These are phyloP conservation scores for Russula brevipes DNA, from an alignment of 768 basidiomycete species.

Conservation along the genomic window DNA sequence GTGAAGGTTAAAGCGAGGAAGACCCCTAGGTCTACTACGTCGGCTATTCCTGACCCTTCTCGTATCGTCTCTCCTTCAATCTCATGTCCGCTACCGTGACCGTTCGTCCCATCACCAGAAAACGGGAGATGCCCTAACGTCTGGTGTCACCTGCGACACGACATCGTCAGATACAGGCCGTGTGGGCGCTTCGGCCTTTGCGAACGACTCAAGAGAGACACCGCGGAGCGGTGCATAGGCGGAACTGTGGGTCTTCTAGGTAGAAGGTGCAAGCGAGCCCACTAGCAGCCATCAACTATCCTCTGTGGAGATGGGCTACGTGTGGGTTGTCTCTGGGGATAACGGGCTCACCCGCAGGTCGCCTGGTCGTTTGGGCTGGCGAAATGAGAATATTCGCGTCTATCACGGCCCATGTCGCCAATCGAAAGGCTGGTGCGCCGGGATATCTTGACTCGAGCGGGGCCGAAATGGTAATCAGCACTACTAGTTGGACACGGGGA, in stretches of 20 bases:
- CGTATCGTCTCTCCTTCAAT: not conserved
- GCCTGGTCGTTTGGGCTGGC: too few relatives aligned
- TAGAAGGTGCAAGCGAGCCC: not conserved
- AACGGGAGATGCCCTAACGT: not conserved
- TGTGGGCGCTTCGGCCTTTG: constrained; percentile 2
- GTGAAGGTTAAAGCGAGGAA: not conserved
- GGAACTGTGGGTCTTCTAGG: not conserved
- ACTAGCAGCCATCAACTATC: not conserved
- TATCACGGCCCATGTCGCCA: too few relatives aligned
- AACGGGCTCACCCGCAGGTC: too few relatives aligned
- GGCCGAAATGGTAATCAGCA: too few relatives aligned
- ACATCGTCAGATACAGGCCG: not conserved
- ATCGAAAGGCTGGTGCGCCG: too few relatives aligned
- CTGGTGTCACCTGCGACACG: not conserved
- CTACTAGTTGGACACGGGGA: too few relatives aligned
- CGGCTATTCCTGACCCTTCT: not conserved
- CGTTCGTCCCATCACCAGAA: not conserved
- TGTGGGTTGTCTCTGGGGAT: too few relatives aligned
- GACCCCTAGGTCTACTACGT: too few relatives aligned
- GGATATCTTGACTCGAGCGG: too few relatives aligned
- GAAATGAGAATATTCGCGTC: too few relatives aligned
- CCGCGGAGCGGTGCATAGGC: not conserved
- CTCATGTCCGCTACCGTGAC: not conserved
- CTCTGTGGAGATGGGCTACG: not conserved
- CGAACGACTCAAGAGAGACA: not conserved